phyloP scores from a whole-genome alignment of 768 basidiomycete genomes.

The Erythrobasidium yunnanense region DNA sequence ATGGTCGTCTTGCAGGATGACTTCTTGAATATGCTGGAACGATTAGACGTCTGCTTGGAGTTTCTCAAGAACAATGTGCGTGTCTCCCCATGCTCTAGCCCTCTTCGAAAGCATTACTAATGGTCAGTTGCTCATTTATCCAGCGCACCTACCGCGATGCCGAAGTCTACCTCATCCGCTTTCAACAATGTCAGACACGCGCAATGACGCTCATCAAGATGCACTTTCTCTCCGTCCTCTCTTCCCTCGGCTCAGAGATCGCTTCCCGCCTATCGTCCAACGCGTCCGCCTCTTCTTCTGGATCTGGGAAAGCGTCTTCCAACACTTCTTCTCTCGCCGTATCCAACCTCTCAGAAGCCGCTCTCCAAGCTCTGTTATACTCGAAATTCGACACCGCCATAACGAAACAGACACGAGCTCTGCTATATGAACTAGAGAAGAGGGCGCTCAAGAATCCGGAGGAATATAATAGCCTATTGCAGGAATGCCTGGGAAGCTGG shows the following conservation, averaged over 20 bases:
- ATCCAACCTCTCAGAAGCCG: slow-evolving; percentile 50
- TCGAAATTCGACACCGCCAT: slow-evolving; percentile 72
- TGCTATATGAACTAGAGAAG: slow-evolving; percentile 74
- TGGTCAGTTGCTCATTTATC: too few species aligned
- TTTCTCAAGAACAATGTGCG: slow-evolving; percentile 77
- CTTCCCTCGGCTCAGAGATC: slow-evolving; percentile 67
- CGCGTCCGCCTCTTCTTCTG: background rate
- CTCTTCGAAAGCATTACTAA: too few species aligned
- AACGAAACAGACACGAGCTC: slow-evolving; percentile 59
- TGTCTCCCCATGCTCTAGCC: too few species aligned
- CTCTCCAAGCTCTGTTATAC: slow-evolving; percentile 69
- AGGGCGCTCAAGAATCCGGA: slow-evolving; percentile 64
- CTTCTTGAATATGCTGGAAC: slow-evolving; percentile 91
- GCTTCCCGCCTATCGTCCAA: slow-evolving; percentile 49
- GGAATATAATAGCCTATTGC: slow-evolving; percentile 66
- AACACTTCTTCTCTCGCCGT: background rate
- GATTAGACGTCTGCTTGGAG: slow-evolving; percentile 85
- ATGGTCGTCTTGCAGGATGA: slow-evolving; percentile 79
- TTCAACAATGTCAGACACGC: slow-evolving; percentile 95
- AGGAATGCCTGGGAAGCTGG: slow-evolving; percentile 80
- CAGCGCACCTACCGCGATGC: slow-evolving; percentile 86
- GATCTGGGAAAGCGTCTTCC: background rate
- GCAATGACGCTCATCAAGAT: slow-evolving; percentile 98
- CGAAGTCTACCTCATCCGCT: slow-evolving; percentile 86
- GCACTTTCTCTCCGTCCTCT: slow-evolving; percentile 78